Evolutionary conservation across 495 filamentous ascomycete genomes (phyloP).

Genomic region (Podospora comata): DNA sequence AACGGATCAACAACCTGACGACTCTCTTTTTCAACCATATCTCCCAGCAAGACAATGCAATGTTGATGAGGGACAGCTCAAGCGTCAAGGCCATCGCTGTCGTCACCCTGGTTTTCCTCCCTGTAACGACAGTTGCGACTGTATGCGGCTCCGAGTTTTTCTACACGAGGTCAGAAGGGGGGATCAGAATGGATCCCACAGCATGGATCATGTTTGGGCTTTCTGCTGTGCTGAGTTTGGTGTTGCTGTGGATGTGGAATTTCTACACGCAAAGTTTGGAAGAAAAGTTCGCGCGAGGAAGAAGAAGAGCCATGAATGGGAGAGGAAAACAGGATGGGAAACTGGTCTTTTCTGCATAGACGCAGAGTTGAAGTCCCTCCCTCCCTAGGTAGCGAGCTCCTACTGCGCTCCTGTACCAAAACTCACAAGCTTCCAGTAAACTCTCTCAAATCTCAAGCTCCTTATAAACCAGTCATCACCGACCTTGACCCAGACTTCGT

Average conservation of each 20-base stretch:
- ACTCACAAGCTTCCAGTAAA: no score
- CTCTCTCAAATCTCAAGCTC: no score
- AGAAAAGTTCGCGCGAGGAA: background rate
- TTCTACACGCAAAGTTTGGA: slow-evolving; percentile 2
- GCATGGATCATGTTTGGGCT: slow-evolving; percentile 4
- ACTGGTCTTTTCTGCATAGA: background rate
- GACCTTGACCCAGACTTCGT: no score
- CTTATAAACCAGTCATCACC: no score
- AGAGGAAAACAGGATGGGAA: background rate
- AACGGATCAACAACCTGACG: slow-evolving; percentile 1
- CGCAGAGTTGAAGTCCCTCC: no score
- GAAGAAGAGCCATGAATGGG: background rate
- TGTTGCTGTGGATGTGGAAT: background rate
- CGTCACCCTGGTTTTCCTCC: background rate
- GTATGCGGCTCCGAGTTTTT: background rate
- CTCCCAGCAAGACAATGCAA: slow-evolving; percentile 1
- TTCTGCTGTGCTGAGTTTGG: background rate
- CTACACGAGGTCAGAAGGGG: background rate
- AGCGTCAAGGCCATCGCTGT: slow-evolving; percentile 2
- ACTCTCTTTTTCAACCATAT: slow-evolving; percentile 3
- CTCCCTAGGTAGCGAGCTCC: background rate
- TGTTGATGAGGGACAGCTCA: slow-evolving; percentile 2
- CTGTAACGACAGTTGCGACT: background rate
- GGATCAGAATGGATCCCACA: background rate
- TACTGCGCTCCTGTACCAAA: background rate